Base-by-base conservation (phyloP, 108 stramenopile genomes). In the Cyclostephanos invisitatus region DNA sequence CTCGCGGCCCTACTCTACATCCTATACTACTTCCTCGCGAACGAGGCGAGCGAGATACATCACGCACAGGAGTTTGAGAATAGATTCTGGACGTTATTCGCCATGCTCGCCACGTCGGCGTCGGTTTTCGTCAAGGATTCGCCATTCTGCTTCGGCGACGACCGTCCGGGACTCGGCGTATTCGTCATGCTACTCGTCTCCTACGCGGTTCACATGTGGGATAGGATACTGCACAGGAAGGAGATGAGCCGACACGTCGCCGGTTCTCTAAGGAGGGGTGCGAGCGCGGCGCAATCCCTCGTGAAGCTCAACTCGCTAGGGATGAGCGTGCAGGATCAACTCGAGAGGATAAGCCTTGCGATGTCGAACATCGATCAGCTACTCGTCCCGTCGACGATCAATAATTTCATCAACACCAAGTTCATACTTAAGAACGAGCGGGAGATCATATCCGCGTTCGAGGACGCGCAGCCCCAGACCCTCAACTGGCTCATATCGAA, bases 41-140 rank as follows among this genome's bases (percentile, higher is more conserved):
- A 96, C 77, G 95, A 96, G 78, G 81, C 86, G 44, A 77, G 74
- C 32, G 86, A 85, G 5, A 78, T 93, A 17, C 92, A 96, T 64
- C 88, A 92, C 65, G 92, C 95, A 11, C 92, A 93, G 81, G 95
- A 96, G 75, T 93, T 89, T 50, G 96, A 97, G 72, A 97, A 97
- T 77, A 78, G 95, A 64, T 97, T 97, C 70, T 96, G 95, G 96
- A 97, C 95, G 9, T 76, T 93, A 47, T 86, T 95, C 80, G 90
- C 88, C 7, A 55, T 90, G 37, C 62, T 92, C 4, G 72, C 94
- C 29, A 86, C 87, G n/a, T 86, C 88, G 35, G 89, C 91, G 20
- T 67, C 87, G 25, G 84, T 96, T 49, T 97, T 91, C 60, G 91
- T 90, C 35, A 72, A 85, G 62, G 96, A 97, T 69, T 93, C 92